Conservation (phyloP, 2,329 filamentous ascomycete genomes). For the Ophiostoma perfectum region DNA sequence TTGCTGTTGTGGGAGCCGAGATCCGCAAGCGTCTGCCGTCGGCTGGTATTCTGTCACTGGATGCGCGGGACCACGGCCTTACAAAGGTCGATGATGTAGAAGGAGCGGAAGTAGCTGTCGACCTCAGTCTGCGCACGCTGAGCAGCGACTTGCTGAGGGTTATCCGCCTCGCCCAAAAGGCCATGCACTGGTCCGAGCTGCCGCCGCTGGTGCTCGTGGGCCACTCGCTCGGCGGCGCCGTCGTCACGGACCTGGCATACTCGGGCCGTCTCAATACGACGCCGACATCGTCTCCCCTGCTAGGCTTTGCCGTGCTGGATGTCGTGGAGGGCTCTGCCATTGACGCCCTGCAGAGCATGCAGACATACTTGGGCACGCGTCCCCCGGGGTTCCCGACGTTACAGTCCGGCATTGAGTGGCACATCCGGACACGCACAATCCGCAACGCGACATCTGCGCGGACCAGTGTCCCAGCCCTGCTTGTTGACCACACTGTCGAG, state of each 20-base stretch:
- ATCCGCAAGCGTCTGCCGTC: constrained; percentile 70
- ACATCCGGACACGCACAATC: constrained; percentile 80
- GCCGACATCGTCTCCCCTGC: constrained; percentile 38
- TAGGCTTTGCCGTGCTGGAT: constrained; percentile 82
- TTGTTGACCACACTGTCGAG: constrained; percentile 52
- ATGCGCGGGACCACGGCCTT: constrained; percentile 81
- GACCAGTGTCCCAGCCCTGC: constrained; percentile 76
- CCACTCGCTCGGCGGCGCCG: constrained; percentile 87
- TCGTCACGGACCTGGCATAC: constrained; percentile 77
- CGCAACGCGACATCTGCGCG: constrained; percentile 77
- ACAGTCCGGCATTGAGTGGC: constrained; percentile 84
- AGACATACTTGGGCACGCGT: constrained; percentile 77
- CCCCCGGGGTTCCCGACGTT: constrained; percentile 73
- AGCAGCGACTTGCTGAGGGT: constrained; percentile 66
- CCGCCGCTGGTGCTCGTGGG: constrained; percentile 79
- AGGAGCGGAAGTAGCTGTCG: constrained; percentile 36
- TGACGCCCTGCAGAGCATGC: constrained; percentile 91
- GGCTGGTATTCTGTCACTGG: constrained; percentile 77
- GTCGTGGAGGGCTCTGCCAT: constrained; percentile 95
- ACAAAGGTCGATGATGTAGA: constrained; percentile 38
- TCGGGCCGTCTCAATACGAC: constrained; percentile 47
- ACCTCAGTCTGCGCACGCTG: constrained; percentile 69
- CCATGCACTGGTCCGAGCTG: constrained; percentile 67
- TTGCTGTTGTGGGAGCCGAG: constrained; percentile 73
- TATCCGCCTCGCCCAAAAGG: constrained; percentile 58